Conservation (phyloP, 2,329 filamentous ascomycete genomes). For the Akanthomyces uredinophilus region DNA sequence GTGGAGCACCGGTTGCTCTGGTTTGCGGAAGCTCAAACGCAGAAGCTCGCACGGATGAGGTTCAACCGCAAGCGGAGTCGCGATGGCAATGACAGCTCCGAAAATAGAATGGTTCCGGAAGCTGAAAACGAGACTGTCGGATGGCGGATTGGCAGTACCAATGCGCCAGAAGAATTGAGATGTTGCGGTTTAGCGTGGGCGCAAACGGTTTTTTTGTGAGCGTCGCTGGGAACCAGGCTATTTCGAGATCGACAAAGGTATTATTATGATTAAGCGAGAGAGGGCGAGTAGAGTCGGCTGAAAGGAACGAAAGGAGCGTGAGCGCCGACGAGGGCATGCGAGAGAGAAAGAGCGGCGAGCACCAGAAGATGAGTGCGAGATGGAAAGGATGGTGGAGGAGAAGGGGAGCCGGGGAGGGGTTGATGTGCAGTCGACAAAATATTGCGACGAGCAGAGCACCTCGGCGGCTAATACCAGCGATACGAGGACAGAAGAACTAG, state of each 20-base stretch:
- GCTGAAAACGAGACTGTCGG: neutral
- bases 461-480: neutral
- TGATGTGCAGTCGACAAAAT: neutral
- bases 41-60: neutral
- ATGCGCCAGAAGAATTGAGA: neutral
- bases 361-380: neutral
- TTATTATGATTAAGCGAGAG: neutral
- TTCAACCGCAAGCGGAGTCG: conserved; percentile 3
- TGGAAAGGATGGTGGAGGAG: conserved; percentile 5
- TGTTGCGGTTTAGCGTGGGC: neutral
- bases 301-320: neutral
- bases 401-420: neutral
- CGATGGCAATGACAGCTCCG: neutral
- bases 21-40: neutral
- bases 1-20: neutral
- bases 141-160: neutral
- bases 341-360: conserved; percentile 6
- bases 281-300: neutral
- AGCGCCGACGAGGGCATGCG: neutral
- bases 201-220: neutral
- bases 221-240: neutral
- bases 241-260: neutral
- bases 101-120: neutral
- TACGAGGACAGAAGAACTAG: neutral
- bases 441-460: neutral